These are phyloP conservation scores for Plectranthus barbatus DNA, from an alignment of 257 asterid genomes.

Conservation along the genomic window DNA sequence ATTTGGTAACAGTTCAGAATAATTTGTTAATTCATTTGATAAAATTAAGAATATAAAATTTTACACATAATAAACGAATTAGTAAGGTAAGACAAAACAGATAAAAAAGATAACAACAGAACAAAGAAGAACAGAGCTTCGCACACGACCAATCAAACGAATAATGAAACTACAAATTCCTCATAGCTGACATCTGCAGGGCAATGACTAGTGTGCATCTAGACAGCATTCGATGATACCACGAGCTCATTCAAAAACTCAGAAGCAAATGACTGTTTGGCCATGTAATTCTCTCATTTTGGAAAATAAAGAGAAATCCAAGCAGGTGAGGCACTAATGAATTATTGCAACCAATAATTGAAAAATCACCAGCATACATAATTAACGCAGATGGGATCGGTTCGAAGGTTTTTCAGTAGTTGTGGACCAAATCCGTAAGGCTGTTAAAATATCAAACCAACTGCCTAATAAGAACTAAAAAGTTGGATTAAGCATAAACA, in stretches of 20 bases:
- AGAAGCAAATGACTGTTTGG: background rate
- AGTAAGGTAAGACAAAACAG: background rate
- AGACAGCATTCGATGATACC: background rate
- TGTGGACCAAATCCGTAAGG: slow-evolving; percentile 36
- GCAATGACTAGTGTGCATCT: background rate
- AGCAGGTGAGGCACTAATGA: background rate
- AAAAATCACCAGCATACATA: slow-evolving; percentile 39
- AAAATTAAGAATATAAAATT: background rate
- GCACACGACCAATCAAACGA: background rate
- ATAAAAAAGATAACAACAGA: background rate
- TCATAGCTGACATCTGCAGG: background rate
- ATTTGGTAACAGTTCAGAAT: slow-evolving; percentile 23
- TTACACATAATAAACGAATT: background rate
- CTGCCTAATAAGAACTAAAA: slow-evolving; percentile 11
- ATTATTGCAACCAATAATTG: background rate
- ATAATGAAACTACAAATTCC: background rate
- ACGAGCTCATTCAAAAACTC: background rate
- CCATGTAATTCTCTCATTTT: background rate
- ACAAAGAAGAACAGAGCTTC: background rate
- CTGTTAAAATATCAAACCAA: slow-evolving; percentile 4
- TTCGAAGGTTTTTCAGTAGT: slow-evolving; percentile 36
- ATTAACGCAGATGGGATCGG: slow-evolving; percentile 31
- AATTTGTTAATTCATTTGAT: slow-evolving; percentile 13
- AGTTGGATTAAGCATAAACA: background rate
- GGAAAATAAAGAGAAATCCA: background rate